These are phyloP conservation scores for Globisporangium yorkense DNA, from an alignment of 352 stramenopile genomes.

Conservation along the genomic window DNA sequence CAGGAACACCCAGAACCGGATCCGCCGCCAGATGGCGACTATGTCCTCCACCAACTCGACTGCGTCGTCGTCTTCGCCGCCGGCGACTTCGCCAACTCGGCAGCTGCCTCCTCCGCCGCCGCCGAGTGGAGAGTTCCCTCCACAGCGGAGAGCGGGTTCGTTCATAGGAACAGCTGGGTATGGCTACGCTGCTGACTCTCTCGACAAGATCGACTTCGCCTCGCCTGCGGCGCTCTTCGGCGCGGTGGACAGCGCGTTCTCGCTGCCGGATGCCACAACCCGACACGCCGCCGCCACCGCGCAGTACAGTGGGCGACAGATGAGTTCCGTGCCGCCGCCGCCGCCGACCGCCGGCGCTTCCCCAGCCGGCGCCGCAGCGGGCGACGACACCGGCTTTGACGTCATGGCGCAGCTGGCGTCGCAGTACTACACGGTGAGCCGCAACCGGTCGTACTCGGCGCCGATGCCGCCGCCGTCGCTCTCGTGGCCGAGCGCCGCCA, in stretches of 20 bases:
- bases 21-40: conserved; percentile 15
- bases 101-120: background rate
- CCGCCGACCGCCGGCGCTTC: background rate
- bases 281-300: conserved; percentile 1
- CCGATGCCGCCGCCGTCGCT: conserved; percentile 59
- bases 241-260: conserved; percentile 16
- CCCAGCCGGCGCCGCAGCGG: background rate
- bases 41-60: conserved; percentile 11
- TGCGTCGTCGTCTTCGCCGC: conserved; percentile 1
- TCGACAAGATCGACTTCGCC: conserved; percentile 26
- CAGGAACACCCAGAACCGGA: conserved; percentile 9
- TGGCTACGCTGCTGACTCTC: conserved; percentile 11
- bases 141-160: conserved; percentile 14
- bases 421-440: conserved; percentile 70
- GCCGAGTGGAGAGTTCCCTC: conserved; percentile 4
- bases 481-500: conserved; percentile 31
- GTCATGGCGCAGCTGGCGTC: conserved; percentile 80
- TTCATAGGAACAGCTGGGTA: conserved; percentile 15
- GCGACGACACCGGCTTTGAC: conserved; percentile 40
- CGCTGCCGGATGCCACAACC: conserved; percentile 5
- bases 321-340: conserved; percentile 1
- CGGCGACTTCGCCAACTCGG: background rate
- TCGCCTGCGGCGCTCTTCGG: conserved; percentile 13
- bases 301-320: background rate
- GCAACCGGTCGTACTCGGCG: conserved; percentile 67